Evolutionary conservation across 2,329 filamentous ascomycete species (phyloP).

Genomic region (Xylariales sp.): DNA sequence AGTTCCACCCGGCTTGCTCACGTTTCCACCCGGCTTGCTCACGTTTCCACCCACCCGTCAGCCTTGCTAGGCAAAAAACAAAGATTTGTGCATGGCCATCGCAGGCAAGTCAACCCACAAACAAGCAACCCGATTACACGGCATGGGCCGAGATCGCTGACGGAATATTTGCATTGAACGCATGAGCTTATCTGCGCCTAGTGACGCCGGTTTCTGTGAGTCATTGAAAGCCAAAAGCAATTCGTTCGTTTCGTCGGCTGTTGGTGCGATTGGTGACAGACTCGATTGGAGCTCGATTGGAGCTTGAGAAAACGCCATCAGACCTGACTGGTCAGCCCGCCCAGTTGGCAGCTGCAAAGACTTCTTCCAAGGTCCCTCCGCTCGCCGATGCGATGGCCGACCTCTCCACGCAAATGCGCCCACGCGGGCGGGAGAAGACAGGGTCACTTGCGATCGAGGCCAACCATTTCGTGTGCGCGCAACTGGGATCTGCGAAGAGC

Average conservation of each 20-base stretch:
- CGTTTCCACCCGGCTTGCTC: too few relatives aligned
- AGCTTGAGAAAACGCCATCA: not conserved
- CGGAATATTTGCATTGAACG: constrained; percentile 1
- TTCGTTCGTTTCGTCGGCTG: not conserved
- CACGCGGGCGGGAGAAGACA: not conserved
- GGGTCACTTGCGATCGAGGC: not conserved
- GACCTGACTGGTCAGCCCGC: too few relatives aligned
- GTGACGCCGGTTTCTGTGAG: not conserved
- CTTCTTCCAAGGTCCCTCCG: too few relatives aligned
- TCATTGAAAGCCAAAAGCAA: constrained; percentile 2
- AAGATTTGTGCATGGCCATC: too few relatives aligned
- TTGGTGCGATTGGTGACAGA: not conserved
- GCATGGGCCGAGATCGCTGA: not conserved
- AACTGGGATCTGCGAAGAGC: not conserved
- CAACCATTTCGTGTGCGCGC: not conserved
- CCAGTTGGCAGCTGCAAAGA: too few relatives aligned
- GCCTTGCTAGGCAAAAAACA: too few relatives aligned
- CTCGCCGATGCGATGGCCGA: too few relatives aligned
- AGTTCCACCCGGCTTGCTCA: too few relatives aligned
- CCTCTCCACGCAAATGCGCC: too few relatives aligned
- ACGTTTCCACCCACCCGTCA: too few relatives aligned
- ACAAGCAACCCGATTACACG: too few relatives aligned
- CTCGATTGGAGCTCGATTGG: not conserved
- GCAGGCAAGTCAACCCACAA: too few relatives aligned
- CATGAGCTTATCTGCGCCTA: not conserved